Base-by-base conservation (phyloP, 345 rosid genomes). In the Sapria himalayana region DNA sequence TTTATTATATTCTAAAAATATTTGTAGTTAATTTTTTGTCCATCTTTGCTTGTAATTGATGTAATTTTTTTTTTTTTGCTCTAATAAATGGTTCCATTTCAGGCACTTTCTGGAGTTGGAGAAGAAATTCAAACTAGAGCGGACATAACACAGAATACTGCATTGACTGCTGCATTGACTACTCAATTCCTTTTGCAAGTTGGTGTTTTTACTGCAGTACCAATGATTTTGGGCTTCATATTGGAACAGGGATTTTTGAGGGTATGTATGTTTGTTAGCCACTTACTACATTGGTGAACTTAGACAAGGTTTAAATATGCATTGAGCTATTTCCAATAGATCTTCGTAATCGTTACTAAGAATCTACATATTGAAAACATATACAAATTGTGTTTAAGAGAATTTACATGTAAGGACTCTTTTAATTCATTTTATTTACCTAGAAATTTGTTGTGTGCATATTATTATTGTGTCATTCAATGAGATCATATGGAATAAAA, bases 41-140 rank as follows among this genome's bases (percentile, higher is more conserved):
- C n/a, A n/a, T n/a, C n/a, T n/a, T n/a, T n/a, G n/a, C n/a, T n/a
- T n/a, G n/a, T n/a, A n/a, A n/a, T n/a, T n/a, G n/a, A n/a, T n/a
- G n/a, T n/a, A n/a, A n/a, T n/a, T 45, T 24, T 3, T 15, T 22
- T 41, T 39, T 32, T 27, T 11, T 1, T 21, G 19, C 4, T 2
- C 39, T 43, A 19, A 37, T 20, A 24, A 23, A 36, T 49, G 6
- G n/a, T 44, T 45, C 37, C 54, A 22, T 56, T 55, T 38, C 71
- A 86, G 97, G 93, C 93, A 21, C 69, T 89, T 9, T 89, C 98
- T 57, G 98, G 98, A 43, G 74, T 82, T 49, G 98, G 94, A 50
- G 93, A 74, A 60, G 39, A 55, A 33, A 51, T 89, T 43, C 54
- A 55, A 56, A 47, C 2, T 4, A 63, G 93, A 72, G 85, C 98